Evolutionary conservation across 2,329 filamentous ascomycete genomes (phyloP).

Genomic region (Ceratocystis variospora): DNA sequence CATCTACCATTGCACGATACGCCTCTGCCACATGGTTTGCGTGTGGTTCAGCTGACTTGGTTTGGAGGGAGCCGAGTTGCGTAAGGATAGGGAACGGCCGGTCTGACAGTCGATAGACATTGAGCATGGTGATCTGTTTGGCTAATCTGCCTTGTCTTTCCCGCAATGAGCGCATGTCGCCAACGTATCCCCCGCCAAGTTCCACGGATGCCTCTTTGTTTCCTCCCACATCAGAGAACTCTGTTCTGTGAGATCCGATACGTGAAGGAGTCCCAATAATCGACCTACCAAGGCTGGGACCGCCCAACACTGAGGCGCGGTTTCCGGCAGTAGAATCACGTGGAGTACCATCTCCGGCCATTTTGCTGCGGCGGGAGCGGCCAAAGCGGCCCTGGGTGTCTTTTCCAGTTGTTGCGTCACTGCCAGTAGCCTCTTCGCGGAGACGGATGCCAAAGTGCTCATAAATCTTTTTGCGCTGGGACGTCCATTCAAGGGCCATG

Average conservation of each 20-base stretch:
- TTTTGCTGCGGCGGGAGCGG: conserved; percentile 41
- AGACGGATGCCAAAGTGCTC: conserved; percentile 84
- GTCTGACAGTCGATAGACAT: conserved; percentile 53
- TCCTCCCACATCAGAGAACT: conserved; percentile 56
- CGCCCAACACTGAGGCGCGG: conserved; percentile 36
- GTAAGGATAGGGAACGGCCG: conserved; percentile 59
- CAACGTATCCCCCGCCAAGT: conserved; percentile 36
- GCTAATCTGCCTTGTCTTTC: conserved; percentile 76
- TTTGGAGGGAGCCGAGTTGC: conserved; percentile 62
- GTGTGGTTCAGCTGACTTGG: conserved; percentile 54
- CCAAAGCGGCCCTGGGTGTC: conserved; percentile 43
- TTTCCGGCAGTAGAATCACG: conserved; percentile 29
- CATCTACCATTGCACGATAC: conserved; percentile 66
- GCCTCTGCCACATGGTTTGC: conserved; percentile 65
- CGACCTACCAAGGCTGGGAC: conserved; percentile 62
- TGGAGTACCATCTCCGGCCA: conserved; percentile 42
- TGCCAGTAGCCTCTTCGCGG: conserved; percentile 31
- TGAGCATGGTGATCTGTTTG: conserved; percentile 65
- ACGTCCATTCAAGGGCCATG: conserved; percentile 89
- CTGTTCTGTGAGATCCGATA: conserved; percentile 48
- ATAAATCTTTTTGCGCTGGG: conserved; percentile 83
- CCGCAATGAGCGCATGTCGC: conserved; percentile 61
- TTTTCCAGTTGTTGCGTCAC: conserved; percentile 27
- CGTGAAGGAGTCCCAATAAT: conserved; percentile 70
- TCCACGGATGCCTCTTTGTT: conserved; percentile 29